Base-by-base conservation (phyloP, 192 early-diverging fungal genomes). In the Coemansia pectinata region DNA sequence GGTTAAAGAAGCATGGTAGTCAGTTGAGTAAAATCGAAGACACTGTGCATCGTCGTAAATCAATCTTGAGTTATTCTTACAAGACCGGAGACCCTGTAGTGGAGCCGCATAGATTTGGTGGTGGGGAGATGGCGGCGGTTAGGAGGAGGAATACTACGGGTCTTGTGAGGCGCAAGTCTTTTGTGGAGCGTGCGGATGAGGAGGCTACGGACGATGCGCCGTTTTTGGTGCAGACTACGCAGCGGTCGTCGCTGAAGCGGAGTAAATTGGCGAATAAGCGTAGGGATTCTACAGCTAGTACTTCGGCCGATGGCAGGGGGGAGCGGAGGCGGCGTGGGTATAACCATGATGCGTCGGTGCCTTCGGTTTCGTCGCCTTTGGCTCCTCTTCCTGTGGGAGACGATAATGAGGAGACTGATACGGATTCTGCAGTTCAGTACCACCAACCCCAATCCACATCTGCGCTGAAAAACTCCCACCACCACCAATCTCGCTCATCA, bases 181-280 rank as follows among this genome's bases (percentile, higher is more conserved):
- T 84, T 65, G 61, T 79, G 9, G 81, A 79, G 73, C 69, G 77
- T 31, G 73, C 68, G 2, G 70, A 47, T 9, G 77, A 84, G 53
- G 77, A 76, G 58, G 65, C 48, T 23, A 60, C 58, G 27, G 73
- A 71, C 12, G 76, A 73, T 31, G 59, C 78, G 55, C 72, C 73
- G 50, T 84, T 76, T 71, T 57, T 82, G 47, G 77, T 85, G 14
- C 84, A 85, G 74, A 65, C 60, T 42, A 72, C 74, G 41, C 76
- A 75, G 62, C 53, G 72, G 55, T 79, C 84, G 31, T 78, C 79
- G 52, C 64, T 85, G 17, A 82, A 85, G 71, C 76, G 84, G 55
- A 85, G 77, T 61, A 78, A 82, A 62, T 73, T 78, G 71, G 72
- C 84, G 11, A 82, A 81, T 33, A 78, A 82, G 58, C 71, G 84